phyloP scores from a whole-genome alignment of 1,284 basidiomycete species.

The Sporisorium iseilematis-ciliati region DNA sequence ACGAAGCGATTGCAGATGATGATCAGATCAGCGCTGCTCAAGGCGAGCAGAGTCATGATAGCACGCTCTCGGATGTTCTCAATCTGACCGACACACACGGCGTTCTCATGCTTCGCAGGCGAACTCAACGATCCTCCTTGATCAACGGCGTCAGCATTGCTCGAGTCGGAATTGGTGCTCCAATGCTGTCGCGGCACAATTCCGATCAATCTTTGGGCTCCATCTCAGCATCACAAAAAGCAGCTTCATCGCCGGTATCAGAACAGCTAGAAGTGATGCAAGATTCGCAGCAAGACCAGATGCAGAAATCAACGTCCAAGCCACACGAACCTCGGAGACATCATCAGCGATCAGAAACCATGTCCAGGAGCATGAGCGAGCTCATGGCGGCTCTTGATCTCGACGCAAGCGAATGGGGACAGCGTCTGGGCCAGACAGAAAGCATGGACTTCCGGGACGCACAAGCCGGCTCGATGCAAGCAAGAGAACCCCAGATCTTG shows the following conservation, averaged over 20 bases:
- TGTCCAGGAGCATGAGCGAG: constrained; percentile 45
- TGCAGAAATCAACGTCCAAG: not conserved
- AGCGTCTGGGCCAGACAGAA: constrained; percentile 7
- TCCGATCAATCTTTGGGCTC: constrained; percentile 14
- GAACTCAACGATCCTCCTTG: constrained; percentile 2
- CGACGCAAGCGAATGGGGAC: constrained; percentile 29
- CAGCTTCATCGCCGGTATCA: not conserved
- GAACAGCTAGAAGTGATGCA: constrained; percentile 9
- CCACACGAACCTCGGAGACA: not conserved
- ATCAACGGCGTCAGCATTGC: constrained; percentile 3
- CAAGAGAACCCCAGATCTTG: constrained; percentile 4
- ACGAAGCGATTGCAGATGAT: not conserved
- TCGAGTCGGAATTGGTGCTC: constrained; percentile 29
- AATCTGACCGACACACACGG: constrained; percentile 26
- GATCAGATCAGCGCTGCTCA: not conserved
- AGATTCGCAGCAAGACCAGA: not conserved
- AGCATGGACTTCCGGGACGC: not conserved
- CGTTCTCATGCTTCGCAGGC: constrained; percentile 9
- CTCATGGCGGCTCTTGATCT: constrained; percentile 44
- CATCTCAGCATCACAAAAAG: not conserved
- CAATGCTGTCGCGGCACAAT: constrained; percentile 1
- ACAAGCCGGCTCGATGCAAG: not conserved
- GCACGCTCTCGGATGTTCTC: constrained; percentile 38
- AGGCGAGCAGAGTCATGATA: constrained; percentile 29
- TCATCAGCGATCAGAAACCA: constrained; percentile 28